A percentile compares a stretch with the other conserved stretches of the same genome.
Conservation (phyloP, 139 green algal genomes). For the Medakamo hakoo region DNA sequence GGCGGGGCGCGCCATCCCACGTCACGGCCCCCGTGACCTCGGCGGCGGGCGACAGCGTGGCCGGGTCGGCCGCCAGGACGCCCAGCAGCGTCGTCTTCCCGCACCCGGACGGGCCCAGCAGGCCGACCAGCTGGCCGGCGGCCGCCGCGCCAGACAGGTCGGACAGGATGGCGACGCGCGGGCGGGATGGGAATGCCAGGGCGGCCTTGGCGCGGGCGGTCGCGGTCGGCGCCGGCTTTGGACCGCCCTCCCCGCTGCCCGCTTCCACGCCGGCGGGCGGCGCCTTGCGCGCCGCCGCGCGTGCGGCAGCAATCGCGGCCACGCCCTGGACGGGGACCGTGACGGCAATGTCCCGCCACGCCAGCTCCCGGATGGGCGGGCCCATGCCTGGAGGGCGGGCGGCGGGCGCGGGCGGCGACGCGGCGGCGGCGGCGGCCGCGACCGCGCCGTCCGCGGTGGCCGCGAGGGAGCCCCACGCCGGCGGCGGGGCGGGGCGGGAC, state of each 20-base stretch:
- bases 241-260: neutral
- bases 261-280: neutral
- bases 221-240: neutral
- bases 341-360: slow-evolving; percentile 5
- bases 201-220: neutral
- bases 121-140: slow-evolving; percentile 15
- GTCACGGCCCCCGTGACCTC: slow-evolving; percentile 5
- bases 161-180: slow-evolving; percentile 5
- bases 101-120: slow-evolving; percentile 30
- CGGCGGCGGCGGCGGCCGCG: too few species aligned
- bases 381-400: neutral
- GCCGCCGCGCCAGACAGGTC: slow-evolving; percentile 6
- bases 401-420: too few species aligned
- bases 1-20: slow-evolving; percentile 7
- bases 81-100: slow-evolving; percentile 61
- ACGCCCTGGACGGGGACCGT: neutral
- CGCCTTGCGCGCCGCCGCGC: too few species aligned
- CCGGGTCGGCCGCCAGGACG: slow-evolving; percentile 21
- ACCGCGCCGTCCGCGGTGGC: neutral
- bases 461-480: neutral
- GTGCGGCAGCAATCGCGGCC: neutral
- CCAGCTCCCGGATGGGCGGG: slow-evolving; percentile 4
- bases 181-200: neutral
- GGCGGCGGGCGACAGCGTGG: slow-evolving; percentile 1
- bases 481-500: neutral